These are phyloP conservation scores for Emergomyces orientalis DNA, from an alignment of 2,329 filamentous ascomycete species.

Conservation along the genomic window DNA sequence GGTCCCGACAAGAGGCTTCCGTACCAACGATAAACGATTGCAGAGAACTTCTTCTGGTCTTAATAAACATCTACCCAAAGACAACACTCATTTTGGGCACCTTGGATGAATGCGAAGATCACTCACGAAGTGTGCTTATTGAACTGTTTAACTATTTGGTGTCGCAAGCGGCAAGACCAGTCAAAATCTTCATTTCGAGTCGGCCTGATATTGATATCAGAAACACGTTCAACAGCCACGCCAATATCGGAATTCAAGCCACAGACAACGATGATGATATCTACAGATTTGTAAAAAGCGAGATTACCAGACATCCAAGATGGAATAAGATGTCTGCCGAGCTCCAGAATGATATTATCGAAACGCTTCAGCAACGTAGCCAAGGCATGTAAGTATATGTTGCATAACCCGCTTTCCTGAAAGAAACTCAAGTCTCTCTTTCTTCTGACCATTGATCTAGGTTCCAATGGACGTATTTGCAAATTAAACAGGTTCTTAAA, in stretches of 20 bases:
- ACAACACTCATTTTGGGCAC: constrained; percentile 31
- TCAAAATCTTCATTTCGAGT: constrained; percentile 31
- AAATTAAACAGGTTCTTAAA: neutral
- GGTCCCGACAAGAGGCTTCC: neutral
- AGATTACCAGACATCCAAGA: neutral
- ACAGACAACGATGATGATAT: constrained; percentile 3
- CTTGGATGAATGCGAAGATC: constrained; percentile 28
- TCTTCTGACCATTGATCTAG: neutral
- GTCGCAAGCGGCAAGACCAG: constrained; percentile 15
- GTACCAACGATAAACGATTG: constrained; percentile 12
- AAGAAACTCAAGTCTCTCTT: neutral
- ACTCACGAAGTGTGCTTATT: constrained; percentile 21
- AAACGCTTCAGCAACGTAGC: neutral
- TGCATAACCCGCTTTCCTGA: neutral
- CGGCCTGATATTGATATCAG: constrained; percentile 25
- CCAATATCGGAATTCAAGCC: constrained; percentile 1
- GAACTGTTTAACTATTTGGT: constrained; percentile 21
- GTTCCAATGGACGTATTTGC: neutral
- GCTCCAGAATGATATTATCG: neutral
- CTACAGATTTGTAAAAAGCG: neutral
- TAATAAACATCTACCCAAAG: constrained; percentile 22
- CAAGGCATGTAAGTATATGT: constrained; percentile 5
- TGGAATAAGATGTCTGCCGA: neutral
- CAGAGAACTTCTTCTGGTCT: constrained; percentile 18
- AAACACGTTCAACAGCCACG: constrained; percentile 20